Evolutionary conservation across 805 yeast species (phyloP), one percentile per base, ranked within the genome.

Genomic region (Ogataea pini): DNA sequence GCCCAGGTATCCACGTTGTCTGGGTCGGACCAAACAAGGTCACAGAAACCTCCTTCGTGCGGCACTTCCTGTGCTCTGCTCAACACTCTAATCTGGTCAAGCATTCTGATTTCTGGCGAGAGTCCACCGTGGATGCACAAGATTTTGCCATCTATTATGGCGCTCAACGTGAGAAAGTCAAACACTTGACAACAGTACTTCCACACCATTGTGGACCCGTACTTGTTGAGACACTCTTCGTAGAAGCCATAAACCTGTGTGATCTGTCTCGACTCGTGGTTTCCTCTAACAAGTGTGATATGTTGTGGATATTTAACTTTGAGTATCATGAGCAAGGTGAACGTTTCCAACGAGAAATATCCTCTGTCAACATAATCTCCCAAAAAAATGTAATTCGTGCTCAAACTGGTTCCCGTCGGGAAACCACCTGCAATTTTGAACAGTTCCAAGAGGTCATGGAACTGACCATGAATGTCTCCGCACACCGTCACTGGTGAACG

Each of bases 351-450:
- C 42, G 94, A 84, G 69, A 92, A 92, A 68, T 89, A 94, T n/a
- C 99, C 99, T 65, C 99, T 78, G 70, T 92, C 99, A 43, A 92
- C 99, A 64, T 92, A 92, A 68, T 92, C 99, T 32, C 99, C 99
- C 58, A 92, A 70, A 59, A 92, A 92, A 39, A 92, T 80, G 69
- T 87, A 92, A 65, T 85, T 84, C 2, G 65, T 64, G 42, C 65
- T 61, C 18, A 63, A 42, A 51, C 71, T 73, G 3, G 68, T 55
- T 45, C 85, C 83, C 49, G 83, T 83, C 0, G 98, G 98, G 55
- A 91, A 79, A 16, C 98, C 98, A 38, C 99, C 99, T 22, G 90
- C 80, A 10, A 91, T 85, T 57, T 96, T 76, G 69, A 94, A 94
- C 20, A 92, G 75, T 67, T 94, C 97, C 52, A 92, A 71, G 51